Base-by-base conservation (phyloP, 2,329 filamentous ascomycete species). In the Dissoconium aciculare region DNA sequence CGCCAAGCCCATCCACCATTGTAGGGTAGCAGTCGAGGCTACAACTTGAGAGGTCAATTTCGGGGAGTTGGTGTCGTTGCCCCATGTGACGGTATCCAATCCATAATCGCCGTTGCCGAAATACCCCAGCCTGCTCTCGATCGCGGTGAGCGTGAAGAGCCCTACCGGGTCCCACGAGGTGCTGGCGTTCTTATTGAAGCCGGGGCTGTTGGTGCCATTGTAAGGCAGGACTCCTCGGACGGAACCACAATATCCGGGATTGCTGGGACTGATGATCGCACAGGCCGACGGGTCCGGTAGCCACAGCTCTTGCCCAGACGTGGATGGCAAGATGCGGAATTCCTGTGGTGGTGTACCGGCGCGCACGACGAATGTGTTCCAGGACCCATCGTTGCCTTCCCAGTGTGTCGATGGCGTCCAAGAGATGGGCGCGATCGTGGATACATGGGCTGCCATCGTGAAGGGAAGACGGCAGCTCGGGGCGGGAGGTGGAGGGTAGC, bases 1-100 rank as follows among this genome's bases (percentile, higher is more conserved):
- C 4, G 63, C 43, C 5, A 37, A 34, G 4, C 60, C 59, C 2
- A 60, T 34, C 32, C 47, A 58, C 39, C 56, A 58, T 30, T 49
- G 40, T 17, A 49, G 43, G 2, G 48, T 46, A 2, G 45, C 45
- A 13, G 58, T 51, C 3, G 50, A 50, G 11, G 51, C 57, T 3
- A 62, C 42, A 15, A 57, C 44, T 37, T 56, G 51, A 31, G 51
- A 43, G 5, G 48, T 35, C 17, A 57, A 26, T 5, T 41, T 40
- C 2, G 41, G 31, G 5, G 27, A 12, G 8, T 11, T 27, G 5
- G 25, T 36, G 5, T 13, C 28, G 17, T 37, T 33, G 12, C 31
- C 46, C 16, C 56, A 37, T 4, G 38, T 39, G 16, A 59, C 33
- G 8, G 43, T 51, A 26, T 58, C 55, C 28, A 42, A 50, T 5